Evolutionary conservation across 805 yeast species (phyloP), one percentile per base, ranked within the genome.

Genomic region (Candida caryicola): DNA sequence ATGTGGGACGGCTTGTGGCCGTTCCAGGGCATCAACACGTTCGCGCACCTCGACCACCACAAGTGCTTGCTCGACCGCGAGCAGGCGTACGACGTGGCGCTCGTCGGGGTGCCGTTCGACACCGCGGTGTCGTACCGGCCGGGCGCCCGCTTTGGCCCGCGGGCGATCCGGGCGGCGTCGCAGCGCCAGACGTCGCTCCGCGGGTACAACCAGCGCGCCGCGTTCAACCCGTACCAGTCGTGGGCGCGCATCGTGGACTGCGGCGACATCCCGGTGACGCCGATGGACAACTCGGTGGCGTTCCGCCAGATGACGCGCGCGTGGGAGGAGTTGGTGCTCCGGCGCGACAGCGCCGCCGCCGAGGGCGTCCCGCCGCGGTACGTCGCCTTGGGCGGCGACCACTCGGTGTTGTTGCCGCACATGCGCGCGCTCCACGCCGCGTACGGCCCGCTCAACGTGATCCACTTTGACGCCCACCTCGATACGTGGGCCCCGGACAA

Each of bases 121-220:
- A 85, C 93, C 5, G 91, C 91, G 0, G 81, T 81, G 0, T 74
- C 89, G 1, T 85, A 79, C 57, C 70, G 95, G 35, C 75, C 90
- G 0, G 95, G 95, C 5, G 90, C 95, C 2, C 63, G 95, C 37
- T 85, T 85, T 60, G 95, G 95, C 2, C 95, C 91, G 3, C 61
- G 80, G 35, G 83, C 85, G 9, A 80, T 82, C 35, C 63, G 90
- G 46, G 64, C 72, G 2, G 85, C 85, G 2, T 79, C 85, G 2
- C 85, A 79, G 52, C 72, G 95, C 47, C 95, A 85, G 55, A 76
- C 78, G 2, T 58, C 80, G 2, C 56, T 78, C 37, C 66, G 93
- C 40, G 90, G 90, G 1, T 85, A 77, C 66, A 85, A 85, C 47
- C 72, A 71, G 41, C 64, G 87, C 31, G 85, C 85, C 4, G 74